A percentile compares a stretch with the other conserved stretches of the same genome.
Evolutionary conservation across 768 basidiomycete genomes (phyloP).

Genomic region (Suillus decipiens): DNA sequence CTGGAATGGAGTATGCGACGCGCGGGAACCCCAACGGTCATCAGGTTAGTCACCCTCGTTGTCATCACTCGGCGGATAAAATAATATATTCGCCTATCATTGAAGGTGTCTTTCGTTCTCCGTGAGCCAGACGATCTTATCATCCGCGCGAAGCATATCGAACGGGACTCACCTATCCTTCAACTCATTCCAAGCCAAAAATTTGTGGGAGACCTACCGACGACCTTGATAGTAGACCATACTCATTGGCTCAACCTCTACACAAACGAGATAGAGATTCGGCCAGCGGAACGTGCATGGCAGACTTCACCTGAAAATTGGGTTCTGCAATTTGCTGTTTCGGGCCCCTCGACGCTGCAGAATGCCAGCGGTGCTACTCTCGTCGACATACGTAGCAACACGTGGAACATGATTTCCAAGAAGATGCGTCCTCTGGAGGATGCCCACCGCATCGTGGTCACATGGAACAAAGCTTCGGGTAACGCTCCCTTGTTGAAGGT

Average conservation of each 20-base stretch:
- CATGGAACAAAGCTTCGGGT: background rate
- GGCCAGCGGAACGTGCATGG: conserved; percentile 30
- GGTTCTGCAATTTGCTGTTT: conserved; percentile 20
- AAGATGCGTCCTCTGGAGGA: conserved; percentile 28
- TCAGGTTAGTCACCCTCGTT: conserved; percentile 17
- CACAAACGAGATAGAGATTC: conserved; percentile 27
- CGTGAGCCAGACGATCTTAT: conserved; percentile 17
- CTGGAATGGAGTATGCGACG: conserved; percentile 30
- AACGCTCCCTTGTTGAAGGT: conserved; percentile 24
- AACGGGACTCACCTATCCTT: conserved; percentile 2
- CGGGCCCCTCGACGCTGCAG: conserved; percentile 13
- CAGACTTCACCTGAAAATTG: conserved; percentile 28
- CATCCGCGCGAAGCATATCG: conserved; percentile 17
- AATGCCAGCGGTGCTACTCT: conserved; percentile 14
- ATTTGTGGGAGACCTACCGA: conserved; percentile 29
- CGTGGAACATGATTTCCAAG: conserved; percentile 30
- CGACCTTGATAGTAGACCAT: conserved; percentile 22
- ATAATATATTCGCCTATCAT: background rate
- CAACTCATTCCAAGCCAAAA: conserved; percentile 28
- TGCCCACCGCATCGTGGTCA: conserved; percentile 26
- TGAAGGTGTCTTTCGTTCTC: conserved; percentile 28
- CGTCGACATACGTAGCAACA: conserved; percentile 29
- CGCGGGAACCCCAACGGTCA: conserved; percentile 18
- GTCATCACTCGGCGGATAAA: background rate
- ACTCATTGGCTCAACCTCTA: conserved; percentile 34